Evolutionary conservation across 192 early-diverging fungal genomes (phyloP).

Genomic region (Backusella macrospora): DNA sequence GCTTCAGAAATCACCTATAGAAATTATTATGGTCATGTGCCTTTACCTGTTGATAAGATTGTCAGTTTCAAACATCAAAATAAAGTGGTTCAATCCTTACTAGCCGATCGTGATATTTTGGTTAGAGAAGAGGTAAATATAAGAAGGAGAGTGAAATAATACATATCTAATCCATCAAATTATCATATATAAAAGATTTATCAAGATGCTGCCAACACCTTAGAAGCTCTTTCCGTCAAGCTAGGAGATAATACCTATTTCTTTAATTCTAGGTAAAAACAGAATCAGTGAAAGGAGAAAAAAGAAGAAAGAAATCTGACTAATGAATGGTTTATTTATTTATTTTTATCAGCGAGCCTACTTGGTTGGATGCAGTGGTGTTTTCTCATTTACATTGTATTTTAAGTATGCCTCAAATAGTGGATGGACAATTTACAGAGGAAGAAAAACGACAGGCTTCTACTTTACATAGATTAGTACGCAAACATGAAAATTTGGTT

Average conservation of each 20-base stretch:
- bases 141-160: too few species aligned
- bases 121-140: constrained; percentile 53
- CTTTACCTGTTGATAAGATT: constrained; percentile 40
- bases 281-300: background rate
- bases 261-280: constrained; percentile 50
- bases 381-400: constrained; percentile 66
- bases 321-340: background rate
- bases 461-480: constrained; percentile 47
- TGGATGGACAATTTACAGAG: constrained; percentile 2
- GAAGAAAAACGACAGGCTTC: constrained; percentile 40
- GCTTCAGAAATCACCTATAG: constrained; percentile 22
- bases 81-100: constrained; percentile 48
- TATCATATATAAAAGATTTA: constrained; percentile 47
- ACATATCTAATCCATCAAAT: background rate
- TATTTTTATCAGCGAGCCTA: constrained; percentile 42
- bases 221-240: constrained; percentile 53
- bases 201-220: constrained; percentile 51
- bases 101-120: constrained; percentile 62
- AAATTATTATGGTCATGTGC: constrained; percentile 41
- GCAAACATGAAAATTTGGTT: constrained; percentile 56
- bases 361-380: constrained; percentile 54
- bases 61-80: constrained; percentile 36
- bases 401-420: constrained; percentile 38
- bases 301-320: background rate
- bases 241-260: constrained; percentile 54